phyloP scores from a whole-genome alignment of 1,139 yeast species.

The Pichia sp. region DNA sequence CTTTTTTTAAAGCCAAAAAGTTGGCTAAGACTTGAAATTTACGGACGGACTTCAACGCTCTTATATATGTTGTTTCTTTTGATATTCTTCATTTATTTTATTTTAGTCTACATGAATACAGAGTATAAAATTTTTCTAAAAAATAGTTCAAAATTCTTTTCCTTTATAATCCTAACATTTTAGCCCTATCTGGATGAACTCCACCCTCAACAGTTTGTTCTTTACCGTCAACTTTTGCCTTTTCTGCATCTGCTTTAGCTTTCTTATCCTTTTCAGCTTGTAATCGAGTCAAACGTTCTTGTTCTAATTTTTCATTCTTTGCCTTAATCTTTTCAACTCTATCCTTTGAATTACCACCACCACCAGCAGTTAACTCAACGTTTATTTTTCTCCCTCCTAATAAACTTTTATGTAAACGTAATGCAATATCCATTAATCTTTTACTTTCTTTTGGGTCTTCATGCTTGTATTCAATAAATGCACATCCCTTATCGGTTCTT shows the following conservation, averaged over 20 bases:
- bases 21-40: too few species aligned
- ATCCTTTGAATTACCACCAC: slow-evolving; percentile 83
- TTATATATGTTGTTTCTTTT: too few species aligned
- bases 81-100: too few species aligned
- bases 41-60: too few species aligned
- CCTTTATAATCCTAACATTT: slow-evolving; percentile 30
- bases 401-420: slow-evolving; percentile 71
- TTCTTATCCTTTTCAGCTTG: slow-evolving; percentile 32
- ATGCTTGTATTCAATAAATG: slow-evolving; percentile 75
- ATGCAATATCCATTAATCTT: slow-evolving; percentile 73
- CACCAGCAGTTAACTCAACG: slow-evolving; percentile 95
- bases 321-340: slow-evolving; percentile 66
- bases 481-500: slow-evolving; percentile 83
- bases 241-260: slow-evolving; percentile 26
- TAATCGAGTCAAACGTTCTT: slow-evolving; percentile 53
- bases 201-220: slow-evolving; percentile 27
- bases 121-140: too few species aligned
- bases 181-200: slow-evolving; percentile 57
- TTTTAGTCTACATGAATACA: too few species aligned
- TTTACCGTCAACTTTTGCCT: slow-evolving; percentile 6
- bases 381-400: slow-evolving; percentile 71
- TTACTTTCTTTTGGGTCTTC: slow-evolving; percentile 59
- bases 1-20: too few species aligned
- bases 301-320: slow-evolving; percentile 68
- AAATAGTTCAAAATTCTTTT: too few species aligned